Conservation (phyloP, 2,329 filamentous ascomycete species). For the Cryphonectria parasitica region DNA sequence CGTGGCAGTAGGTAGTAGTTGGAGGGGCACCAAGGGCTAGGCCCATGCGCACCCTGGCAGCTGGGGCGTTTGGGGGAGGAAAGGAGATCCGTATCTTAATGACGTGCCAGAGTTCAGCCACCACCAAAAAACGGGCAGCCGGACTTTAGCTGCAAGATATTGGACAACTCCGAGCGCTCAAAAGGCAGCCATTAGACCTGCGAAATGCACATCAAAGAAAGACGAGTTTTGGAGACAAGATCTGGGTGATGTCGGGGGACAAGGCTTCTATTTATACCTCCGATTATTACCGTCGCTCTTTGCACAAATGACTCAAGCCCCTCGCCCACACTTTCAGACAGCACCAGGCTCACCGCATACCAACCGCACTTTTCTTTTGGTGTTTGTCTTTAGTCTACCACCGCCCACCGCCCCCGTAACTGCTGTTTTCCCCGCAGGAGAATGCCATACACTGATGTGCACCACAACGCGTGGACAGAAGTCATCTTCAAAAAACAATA, state of each 20-base stretch:
- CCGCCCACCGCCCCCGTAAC: neutral
- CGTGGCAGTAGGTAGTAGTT: neutral
- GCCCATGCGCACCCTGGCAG: neutral
- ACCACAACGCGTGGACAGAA: neutral
- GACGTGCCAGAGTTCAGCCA: neutral
- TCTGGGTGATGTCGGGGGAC: conserved; percentile 12
- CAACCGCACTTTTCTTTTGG: neutral
- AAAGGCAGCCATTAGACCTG: conserved; percentile 29
- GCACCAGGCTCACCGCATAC: neutral
- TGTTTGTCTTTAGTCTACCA: conserved; percentile 5
- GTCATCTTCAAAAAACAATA: neutral
- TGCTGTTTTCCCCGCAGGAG: neutral
- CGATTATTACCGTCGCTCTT: conserved; percentile 24
- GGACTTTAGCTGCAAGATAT: conserved; percentile 29
- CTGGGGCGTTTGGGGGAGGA: neutral
- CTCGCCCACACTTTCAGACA: neutral
- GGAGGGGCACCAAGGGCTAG: neutral
- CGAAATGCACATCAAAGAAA: conserved; percentile 23
- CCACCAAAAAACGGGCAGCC: neutral
- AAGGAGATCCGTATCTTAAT: neutral
- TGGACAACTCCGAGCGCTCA: conserved; percentile 29
- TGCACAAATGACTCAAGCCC: conserved; percentile 26
- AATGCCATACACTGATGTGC: neutral
- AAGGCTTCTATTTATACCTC: conserved; percentile 43
- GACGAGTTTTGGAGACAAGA: conserved; percentile 24